Percentiles rank a stretch among this genome's conserved stretches.
Conservation (phyloP, 495 filamentous ascomycete species). For the Lophiostoma macrostomum region DNA sequence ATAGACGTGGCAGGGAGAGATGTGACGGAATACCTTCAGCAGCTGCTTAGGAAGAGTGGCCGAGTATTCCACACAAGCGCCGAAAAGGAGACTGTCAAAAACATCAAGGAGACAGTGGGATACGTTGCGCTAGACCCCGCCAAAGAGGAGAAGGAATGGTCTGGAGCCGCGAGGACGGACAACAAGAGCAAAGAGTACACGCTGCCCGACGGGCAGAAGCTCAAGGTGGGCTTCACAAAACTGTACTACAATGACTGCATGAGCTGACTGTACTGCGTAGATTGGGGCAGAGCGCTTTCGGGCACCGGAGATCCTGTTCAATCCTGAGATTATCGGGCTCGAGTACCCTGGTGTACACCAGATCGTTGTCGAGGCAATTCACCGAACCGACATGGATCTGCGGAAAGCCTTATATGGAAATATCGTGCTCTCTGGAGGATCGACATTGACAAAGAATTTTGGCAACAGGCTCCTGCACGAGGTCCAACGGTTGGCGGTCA, state of each 20-base stretch:
- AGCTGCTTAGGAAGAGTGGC: constrained; percentile 84
- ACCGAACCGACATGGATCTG: constrained; percentile 94
- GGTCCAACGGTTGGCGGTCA: constrained; percentile 87
- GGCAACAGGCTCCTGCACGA: constrained; percentile 91
- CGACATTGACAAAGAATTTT: constrained; percentile 88
- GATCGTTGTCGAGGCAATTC: constrained; percentile 94
- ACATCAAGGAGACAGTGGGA: constrained; percentile 92
- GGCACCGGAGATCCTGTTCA: constrained; percentile 95
- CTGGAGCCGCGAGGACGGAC: constrained; percentile 56
- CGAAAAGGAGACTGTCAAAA: constrained; percentile 94
- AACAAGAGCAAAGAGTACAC: constrained; percentile 79
- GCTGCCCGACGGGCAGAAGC: constrained; percentile 86
- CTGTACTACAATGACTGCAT: constrained; percentile 4
- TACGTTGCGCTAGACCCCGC: constrained; percentile 92
- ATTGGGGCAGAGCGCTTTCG: constrained; percentile 89
- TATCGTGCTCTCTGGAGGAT: constrained; percentile 93
- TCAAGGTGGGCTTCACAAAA: constrained; percentile 61
- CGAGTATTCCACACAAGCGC: constrained; percentile 96
- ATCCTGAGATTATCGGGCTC: constrained; percentile 92
- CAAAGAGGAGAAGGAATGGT: constrained; percentile 95
- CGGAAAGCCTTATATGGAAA: constrained; percentile 92
- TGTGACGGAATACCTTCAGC: constrained; percentile 93
- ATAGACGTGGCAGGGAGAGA: constrained; percentile 98
- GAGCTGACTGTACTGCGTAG: constrained; percentile 42
- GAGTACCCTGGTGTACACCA: constrained; percentile 98